Base-by-base conservation (phyloP, 768 basidiomycete species). In the Chiua virens region DNA sequence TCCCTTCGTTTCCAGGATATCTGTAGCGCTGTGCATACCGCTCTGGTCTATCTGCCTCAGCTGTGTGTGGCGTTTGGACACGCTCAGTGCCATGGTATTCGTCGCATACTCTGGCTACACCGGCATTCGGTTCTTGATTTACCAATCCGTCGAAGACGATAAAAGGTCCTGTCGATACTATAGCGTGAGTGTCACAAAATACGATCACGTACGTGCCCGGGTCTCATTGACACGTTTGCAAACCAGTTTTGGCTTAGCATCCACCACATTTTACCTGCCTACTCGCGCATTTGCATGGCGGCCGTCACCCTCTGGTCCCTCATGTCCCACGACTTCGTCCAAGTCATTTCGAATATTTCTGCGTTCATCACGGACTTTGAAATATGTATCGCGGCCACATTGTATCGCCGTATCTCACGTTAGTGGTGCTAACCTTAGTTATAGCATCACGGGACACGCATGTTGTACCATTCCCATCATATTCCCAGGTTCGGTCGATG, bases 1-100 rank as follows among this genome's bases (percentile, higher is more conserved):
- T 7, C 78, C 78, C 1, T 42, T 55, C 4, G 21, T 38, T 5
- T 49, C 64, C 3, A 44, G 67, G 32, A 4, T 56, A 11, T 64
- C 57, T n/a, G 37, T 58, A 32, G 28, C 44, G 18, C 8, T 66
- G 23, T 51, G 53, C 8, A 52, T 68, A 13, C 67, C 61, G 10
- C 18, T 63, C 1, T 66, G 61, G 66, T 61, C 64, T 4, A 45
- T 68, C 20, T 57, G 25, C 18, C 66, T 64, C 28, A 43, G 47
- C 18, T 13, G 25, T 2, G 43, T 66, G 8, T 66, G 67, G 64
- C 25, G 17, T 41, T 38, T 68, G 9, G 53, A 59, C 35, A 41
- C 5, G 11, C 38, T 57, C 34, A 51, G 49, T 14, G 45, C 53
- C 4, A 20, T 32, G n/a, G 46, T 30, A 11, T 68, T 67, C 21